phyloP scores from a whole-genome alignment of 345 rosid genomes.

The Salix purpurea region DNA sequence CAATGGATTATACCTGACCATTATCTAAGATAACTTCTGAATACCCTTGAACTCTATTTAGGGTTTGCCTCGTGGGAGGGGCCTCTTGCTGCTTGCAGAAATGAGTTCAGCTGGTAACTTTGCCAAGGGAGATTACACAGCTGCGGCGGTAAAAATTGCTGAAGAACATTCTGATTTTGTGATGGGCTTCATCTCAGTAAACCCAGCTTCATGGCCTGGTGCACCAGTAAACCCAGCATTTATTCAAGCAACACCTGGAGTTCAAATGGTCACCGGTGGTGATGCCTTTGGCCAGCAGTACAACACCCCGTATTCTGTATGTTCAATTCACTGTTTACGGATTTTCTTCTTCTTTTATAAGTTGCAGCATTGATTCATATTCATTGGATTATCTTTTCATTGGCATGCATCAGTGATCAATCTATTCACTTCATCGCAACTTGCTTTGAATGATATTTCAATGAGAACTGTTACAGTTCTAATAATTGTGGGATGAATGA shows the following conservation, averaged over 20 bases:
- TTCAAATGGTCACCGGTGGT: slow-evolving; percentile 87
- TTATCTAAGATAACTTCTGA: slow-evolving; percentile 5
- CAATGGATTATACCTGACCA: not conserved
- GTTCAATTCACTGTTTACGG: slow-evolving; percentile 6
- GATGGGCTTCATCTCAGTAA: slow-evolving; percentile 93
- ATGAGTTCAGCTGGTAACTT: slow-evolving; percentile 99
- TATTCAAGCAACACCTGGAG: slow-evolving; percentile 98
- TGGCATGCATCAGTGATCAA: not conserved
- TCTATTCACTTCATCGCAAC: not conserved
- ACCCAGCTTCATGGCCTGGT: slow-evolving; percentile 95
- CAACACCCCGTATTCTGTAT: slow-evolving; percentile 89
- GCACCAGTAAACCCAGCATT: slow-evolving; percentile 71
- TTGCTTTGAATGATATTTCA: not conserved
- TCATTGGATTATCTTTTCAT: not conserved
- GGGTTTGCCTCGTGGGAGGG: slow-evolving; percentile 94
- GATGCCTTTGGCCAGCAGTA: slow-evolving; percentile 94
- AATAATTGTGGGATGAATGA: not conserved
- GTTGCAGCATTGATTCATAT: not conserved
- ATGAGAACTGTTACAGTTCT: not conserved
- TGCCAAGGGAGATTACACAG: slow-evolving; percentile 92
- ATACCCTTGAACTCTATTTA: slow-evolving; percentile 16
- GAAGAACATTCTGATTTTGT: slow-evolving; percentile 94
- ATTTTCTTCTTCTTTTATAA: not conserved
- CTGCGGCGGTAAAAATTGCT: slow-evolving; percentile 86
- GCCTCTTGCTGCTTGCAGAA: slow-evolving; percentile 84